These are phyloP conservation scores for Gossypium laxum DNA, from an alignment of 441 rosid genomes.

Conservation along the genomic window DNA sequence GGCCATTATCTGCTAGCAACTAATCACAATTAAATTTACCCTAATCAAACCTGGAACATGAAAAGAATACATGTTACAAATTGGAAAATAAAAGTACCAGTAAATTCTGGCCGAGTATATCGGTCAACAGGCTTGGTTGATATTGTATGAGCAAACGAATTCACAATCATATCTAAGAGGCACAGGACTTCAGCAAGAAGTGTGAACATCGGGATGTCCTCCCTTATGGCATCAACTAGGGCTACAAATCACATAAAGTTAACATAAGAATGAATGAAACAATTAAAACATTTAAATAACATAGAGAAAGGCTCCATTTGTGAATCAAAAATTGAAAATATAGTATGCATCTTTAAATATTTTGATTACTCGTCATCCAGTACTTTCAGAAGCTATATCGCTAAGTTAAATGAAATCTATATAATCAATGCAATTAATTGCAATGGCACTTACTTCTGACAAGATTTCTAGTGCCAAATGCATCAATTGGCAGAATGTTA, in stretches of 20 bases:
- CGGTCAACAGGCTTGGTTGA: conserved; percentile 82
- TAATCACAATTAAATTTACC: conserved; percentile 16
- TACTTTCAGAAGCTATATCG: neutral
- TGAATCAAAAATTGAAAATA: neutral
- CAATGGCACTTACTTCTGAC: neutral
- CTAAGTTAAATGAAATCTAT: neutral
- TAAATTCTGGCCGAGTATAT: conserved; percentile 73
- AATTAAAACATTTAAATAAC: conserved; percentile 6
- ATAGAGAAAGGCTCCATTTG: neutral
- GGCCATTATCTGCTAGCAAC: conserved; percentile 58
- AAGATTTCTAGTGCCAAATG: neutral
- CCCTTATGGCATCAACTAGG: conserved; percentile 69
- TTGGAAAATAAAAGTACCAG: conserved; percentile 39
- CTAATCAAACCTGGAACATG: conserved; percentile 8
- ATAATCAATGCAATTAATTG: neutral
- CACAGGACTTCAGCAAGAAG: conserved; percentile 86
- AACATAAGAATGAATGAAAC: conserved; percentile 6
- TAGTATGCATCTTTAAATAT: neutral
- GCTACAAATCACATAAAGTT: conserved; percentile 37
- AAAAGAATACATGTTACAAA: conserved; percentile 13
- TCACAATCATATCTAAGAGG: conserved; percentile 91
- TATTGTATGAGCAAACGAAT: conserved; percentile 84
- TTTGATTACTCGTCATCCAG: neutral
- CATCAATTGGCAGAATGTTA: neutral
- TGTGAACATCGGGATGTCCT: conserved; percentile 63